These are phyloP conservation scores for Saccharomyces hybrid DNA, from an alignment of 1,139 yeast species.

Conservation along the genomic window DNA sequence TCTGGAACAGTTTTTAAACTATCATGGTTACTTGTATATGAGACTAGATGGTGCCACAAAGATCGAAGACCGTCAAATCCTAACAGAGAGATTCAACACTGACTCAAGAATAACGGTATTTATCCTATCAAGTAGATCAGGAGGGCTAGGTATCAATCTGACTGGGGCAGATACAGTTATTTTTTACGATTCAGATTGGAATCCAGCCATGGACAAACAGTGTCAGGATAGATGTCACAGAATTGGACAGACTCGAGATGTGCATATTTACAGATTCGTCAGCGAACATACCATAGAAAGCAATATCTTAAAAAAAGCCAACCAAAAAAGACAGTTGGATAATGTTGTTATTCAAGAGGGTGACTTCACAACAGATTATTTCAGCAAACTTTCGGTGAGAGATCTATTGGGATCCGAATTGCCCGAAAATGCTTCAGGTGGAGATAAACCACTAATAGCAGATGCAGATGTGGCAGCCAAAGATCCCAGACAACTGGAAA, in stretches of 20 bases:
- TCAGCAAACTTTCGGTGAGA: slow-evolving; percentile 80
- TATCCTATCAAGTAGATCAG: slow-evolving; percentile 89
- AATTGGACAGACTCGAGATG: slow-evolving; percentile 97
- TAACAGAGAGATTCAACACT: slow-evolving; percentile 87
- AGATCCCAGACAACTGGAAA: slow-evolving; percentile 44
- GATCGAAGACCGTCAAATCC: slow-evolving; percentile 89
- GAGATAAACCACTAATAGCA: slow-evolving; percentile 32
- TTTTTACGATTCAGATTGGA: slow-evolving; percentile 99
- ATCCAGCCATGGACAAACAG: slow-evolving; percentile 98
- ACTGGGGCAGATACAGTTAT: slow-evolving; percentile 99
- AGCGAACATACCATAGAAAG: slow-evolving; percentile 95
- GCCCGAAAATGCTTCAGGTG: slow-evolving; percentile 5
- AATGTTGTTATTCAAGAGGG: slow-evolving; percentile 97
- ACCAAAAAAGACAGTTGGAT: slow-evolving; percentile 90
- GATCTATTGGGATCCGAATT: slow-evolving; percentile 66
- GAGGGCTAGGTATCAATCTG: slow-evolving; percentile 93
- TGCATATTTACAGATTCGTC: slow-evolving; percentile 91
- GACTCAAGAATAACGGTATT: slow-evolving; percentile 85
- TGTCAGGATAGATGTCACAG: slow-evolving; percentile 99
- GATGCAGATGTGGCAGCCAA: slow-evolving; percentile 28
- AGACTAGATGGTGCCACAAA: slow-evolving; percentile 96
- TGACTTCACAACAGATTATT: slow-evolving; percentile 94
- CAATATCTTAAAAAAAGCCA: slow-evolving; percentile 87
- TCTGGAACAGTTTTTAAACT: slow-evolving; percentile 84
- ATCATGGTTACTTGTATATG: slow-evolving; percentile 90